A percentile compares a stretch with the other conserved stretches of the same genome.
phyloP scores from a whole-genome alignment of 805 yeast species.

The Kodamaea hsintzibuensis region DNA sequence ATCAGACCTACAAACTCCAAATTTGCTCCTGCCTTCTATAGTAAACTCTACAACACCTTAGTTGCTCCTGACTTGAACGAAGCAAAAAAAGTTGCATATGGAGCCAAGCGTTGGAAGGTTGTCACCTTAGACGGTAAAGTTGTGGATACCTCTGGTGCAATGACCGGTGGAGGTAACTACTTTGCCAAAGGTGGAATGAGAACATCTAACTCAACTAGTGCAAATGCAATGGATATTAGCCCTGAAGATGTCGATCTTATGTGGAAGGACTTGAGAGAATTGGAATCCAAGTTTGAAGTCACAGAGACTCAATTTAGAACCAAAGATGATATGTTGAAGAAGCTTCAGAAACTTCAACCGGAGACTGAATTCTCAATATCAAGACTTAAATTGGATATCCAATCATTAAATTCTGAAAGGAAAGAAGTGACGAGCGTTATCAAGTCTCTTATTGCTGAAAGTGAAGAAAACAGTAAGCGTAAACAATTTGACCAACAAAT shows the following conservation, averaged over 20 bases:
- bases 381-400: slow-evolving; percentile 62
- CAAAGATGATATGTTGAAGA: slow-evolving; percentile 60
- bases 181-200: slow-evolving; percentile 78
- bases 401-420: slow-evolving; percentile 56
- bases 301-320: slow-evolving; percentile 53
- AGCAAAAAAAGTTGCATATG: slow-evolving; percentile 89
- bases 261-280: slow-evolving; percentile 49
- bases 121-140: slow-evolving; percentile 91
- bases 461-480: slow-evolving; percentile 30
- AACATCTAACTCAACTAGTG: slow-evolving; percentile 37
- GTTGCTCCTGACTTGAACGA: slow-evolving; percentile 77
- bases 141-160: slow-evolving; percentile 90
- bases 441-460: slow-evolving; percentile 41
- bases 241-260: slow-evolving; percentile 58
- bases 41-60: slow-evolving; percentile 81
- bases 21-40: slow-evolving; percentile 86
- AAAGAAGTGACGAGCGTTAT: slow-evolving; percentile 46
- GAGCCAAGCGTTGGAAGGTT: slow-evolving; percentile 76
- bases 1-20: slow-evolving; percentile 64
- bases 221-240: slow-evolving; percentile 38
- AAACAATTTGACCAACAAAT: slow-evolving; percentile 41
- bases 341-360: slow-evolving; percentile 66
- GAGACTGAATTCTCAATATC: slow-evolving; percentile 63
- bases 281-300: slow-evolving; percentile 54
- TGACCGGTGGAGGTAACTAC: slow-evolving; percentile 92